These are phyloP conservation scores for Trametes cinnabarina DNA, from an alignment of 768 basidiomycete genomes.

Conservation along the genomic window DNA sequence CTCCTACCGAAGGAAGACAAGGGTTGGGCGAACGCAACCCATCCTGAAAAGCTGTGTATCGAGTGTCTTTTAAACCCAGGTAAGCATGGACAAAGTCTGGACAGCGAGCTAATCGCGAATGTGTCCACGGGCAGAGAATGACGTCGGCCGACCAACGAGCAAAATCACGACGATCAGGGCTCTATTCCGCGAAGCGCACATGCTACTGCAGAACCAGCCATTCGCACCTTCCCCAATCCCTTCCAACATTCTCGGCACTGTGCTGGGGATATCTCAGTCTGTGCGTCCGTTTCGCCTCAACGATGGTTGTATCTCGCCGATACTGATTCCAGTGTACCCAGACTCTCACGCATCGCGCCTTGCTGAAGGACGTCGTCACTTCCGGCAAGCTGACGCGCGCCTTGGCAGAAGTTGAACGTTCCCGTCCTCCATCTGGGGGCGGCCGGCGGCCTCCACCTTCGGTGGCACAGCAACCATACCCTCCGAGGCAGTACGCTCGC, in stretches of 20 bases:
- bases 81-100: constrained; percentile 18
- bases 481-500: background rate
- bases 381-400: constrained; percentile 17
- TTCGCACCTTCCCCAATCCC: background rate
- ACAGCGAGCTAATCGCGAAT: background rate
- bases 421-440: background rate
- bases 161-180: constrained; percentile 33
- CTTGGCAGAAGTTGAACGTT: constrained; percentile 10
- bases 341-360: constrained; percentile 18
- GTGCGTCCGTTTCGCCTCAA: too few relatives aligned
- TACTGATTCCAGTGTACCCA: background rate
- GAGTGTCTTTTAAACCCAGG: constrained; percentile 45
- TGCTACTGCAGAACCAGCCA: constrained; percentile 10
- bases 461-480: constrained; percentile 1
- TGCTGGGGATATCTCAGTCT: constrained; percentile 24
- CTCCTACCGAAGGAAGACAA: constrained; percentile 36
- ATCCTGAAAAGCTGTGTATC: constrained; percentile 34
- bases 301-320: background rate
- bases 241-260: constrained; percentile 23
- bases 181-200: constrained; percentile 37
- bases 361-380: constrained; percentile 17
- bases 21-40: constrained; percentile 31
- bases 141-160: constrained; percentile 37
- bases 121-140: constrained; percentile 32
- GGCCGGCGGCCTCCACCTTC: background rate